Percentiles rank a stretch among this genome's conserved stretches.
Conservation (phyloP, 78 protist genomes). For the Speleostelium caveatum region DNA sequence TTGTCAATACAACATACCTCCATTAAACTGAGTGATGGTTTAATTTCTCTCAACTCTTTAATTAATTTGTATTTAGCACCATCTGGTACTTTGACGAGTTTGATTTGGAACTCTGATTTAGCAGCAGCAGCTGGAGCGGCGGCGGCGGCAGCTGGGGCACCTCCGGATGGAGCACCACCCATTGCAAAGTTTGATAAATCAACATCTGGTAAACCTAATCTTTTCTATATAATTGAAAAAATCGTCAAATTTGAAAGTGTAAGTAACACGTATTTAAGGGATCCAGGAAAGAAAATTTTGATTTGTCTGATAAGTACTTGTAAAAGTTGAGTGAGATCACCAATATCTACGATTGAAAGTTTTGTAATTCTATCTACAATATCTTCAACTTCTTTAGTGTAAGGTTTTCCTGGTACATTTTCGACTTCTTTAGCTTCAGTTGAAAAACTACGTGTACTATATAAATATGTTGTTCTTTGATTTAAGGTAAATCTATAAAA, state of each 20-base stretch:
- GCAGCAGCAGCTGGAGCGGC: conserved; percentile 73
- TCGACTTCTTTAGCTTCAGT: not conserved
- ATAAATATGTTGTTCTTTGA: not conserved
- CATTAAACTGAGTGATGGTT: conserved; percentile 75
- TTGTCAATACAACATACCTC: conserved; percentile 30
- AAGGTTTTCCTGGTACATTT: not conserved
- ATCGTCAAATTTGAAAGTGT: not conserved
- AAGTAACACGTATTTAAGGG: not conserved
- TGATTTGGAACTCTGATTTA: conserved; percentile 73
- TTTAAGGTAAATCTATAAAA: not conserved
- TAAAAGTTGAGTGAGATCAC: conserved; percentile 5
- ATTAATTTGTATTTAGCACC: conserved; percentile 84
- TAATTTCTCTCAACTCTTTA: conserved; percentile 76
- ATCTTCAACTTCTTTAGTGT: conserved; percentile 2
- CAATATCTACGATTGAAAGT: conserved; percentile 12
- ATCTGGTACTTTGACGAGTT: conserved; percentile 73
- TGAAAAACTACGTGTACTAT: not conserved
- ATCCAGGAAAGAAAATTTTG: not conserved
- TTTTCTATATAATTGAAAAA: conserved; percentile 9
- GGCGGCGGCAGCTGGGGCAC: conserved; percentile 51
- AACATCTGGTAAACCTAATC: conserved; percentile 65
- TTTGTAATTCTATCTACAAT: conserved; percentile 26
- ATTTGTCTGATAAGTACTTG: conserved; percentile 24
- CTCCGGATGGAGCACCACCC: conserved; percentile 44
- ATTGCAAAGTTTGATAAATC: not conserved